These are phyloP conservation scores for Diaporthe eres DNA, from an alignment of 2,329 filamentous ascomycete species.

Conservation along the genomic window DNA sequence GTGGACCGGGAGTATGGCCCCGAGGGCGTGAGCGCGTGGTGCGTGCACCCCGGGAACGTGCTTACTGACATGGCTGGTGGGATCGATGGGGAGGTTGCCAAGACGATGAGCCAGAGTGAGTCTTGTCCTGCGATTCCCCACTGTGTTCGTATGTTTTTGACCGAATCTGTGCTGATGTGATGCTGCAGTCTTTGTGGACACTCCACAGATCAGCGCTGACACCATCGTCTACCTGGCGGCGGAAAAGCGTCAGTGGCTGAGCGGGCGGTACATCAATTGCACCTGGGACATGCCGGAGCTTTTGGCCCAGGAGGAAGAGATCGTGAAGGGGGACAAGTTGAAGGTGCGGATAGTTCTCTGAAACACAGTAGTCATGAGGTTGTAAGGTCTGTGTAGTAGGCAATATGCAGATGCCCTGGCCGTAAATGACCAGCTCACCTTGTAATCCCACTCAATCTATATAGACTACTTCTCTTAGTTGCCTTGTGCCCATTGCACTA, in stretches of 20 bases:
- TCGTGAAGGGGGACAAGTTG: slow-evolving; percentile 24
- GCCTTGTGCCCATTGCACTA: background rate
- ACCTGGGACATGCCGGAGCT: slow-evolving; percentile 31
- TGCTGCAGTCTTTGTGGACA: slow-evolving; percentile 16
- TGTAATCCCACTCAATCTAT: too few species aligned
- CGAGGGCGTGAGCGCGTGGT: slow-evolving; percentile 56
- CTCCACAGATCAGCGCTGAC: slow-evolving; percentile 31
- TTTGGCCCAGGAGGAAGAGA: background rate
- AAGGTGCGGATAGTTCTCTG: slow-evolving; percentile 27
- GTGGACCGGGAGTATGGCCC: slow-evolving; percentile 57
- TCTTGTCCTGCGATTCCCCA: background rate
- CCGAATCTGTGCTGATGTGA: background rate
- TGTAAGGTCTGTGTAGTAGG: background rate
- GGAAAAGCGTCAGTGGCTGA: slow-evolving; percentile 34
- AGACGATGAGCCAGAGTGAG: slow-evolving; percentile 9
- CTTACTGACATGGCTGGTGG: slow-evolving; percentile 51
- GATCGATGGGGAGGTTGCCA: background rate
- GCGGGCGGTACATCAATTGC: slow-evolving; percentile 29
- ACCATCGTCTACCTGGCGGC: slow-evolving; percentile 30
- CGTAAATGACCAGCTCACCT: background rate
- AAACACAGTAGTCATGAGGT: background rate
- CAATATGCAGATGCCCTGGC: background rate
- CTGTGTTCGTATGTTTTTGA: too few species aligned
- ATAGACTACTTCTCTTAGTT: background rate
- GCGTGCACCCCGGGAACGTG: slow-evolving; percentile 59